Percentiles rank a stretch among this genome's conserved stretches.
Evolutionary conservation across 1,284 basidiomycete genomes (phyloP).

Genomic region (Sanghuangporus sanghuang): DNA sequence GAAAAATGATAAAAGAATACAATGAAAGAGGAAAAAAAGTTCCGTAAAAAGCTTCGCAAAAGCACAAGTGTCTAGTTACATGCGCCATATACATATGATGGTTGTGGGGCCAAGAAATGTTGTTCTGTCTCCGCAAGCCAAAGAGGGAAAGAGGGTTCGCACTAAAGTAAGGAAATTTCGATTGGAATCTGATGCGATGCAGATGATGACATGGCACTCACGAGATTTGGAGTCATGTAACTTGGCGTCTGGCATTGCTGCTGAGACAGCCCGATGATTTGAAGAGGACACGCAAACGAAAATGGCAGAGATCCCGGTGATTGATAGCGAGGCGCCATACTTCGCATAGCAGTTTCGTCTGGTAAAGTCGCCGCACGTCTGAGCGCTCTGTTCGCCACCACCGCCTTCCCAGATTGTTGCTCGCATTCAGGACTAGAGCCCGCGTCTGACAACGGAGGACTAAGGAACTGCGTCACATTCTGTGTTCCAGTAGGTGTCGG

Average conservation of each 20-base stretch:
- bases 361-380: slow-evolving; percentile 14
- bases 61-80: neutral
- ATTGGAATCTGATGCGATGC: neutral
- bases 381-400: slow-evolving; percentile 1
- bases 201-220: neutral
- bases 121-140: too few relatives aligned
- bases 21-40: too few relatives aligned
- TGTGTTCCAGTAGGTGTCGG: neutral
- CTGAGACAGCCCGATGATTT: neutral
- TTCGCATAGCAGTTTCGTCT: slow-evolving; percentile 3
- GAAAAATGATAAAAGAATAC: too few relatives aligned
- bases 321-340: neutral
- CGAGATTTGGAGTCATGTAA: too few relatives aligned
- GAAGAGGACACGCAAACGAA: slow-evolving; percentile 2
- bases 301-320: slow-evolving; percentile 5
- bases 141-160: neutral
- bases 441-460: slow-evolving; percentile 15
- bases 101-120: too few relatives aligned
- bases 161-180: neutral
- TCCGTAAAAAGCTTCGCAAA: neutral
- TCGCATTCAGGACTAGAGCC: slow-evolving; percentile 15
- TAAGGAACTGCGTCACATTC: slow-evolving; percentile 5
- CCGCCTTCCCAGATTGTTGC: neutral
- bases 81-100: too few relatives aligned
- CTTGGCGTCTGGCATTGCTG: neutral